Evolutionary conservation across 78 protist species (phyloP), one percentile per base, ranked within the genome.

Genomic region (Dictyostelium purpureum): DNA sequence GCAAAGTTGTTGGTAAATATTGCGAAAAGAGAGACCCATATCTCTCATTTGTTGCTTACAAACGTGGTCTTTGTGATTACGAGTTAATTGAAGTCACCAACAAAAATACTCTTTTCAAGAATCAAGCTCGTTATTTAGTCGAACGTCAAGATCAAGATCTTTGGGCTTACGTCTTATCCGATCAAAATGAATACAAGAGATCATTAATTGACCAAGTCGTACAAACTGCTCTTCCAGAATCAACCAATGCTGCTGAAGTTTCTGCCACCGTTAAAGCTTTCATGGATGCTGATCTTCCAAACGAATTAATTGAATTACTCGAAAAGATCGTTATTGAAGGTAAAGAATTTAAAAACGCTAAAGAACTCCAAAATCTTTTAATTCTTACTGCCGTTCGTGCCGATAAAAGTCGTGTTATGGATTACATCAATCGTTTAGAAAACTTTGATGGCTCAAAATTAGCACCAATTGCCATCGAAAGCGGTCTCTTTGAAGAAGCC

Each of bases 1-100:
- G 93, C 38, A 56, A 59, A 43, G 98, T 96, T 1, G 99, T 98
- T 75, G 99, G 99, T 52, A 79, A 61, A 67, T 96, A 96, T 94
- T 99, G 99, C 91, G 99, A 98, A 96, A 98, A 98, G 96, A 95
- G 99, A 42, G 99, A 99, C 92, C 99, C 99, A 61, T 95, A 96
- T 77, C 96, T 98, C 40, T 98, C 99, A 35, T 89, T 96, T 79
- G 87, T 97, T 43, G 97, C 97, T 52, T 97, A 97, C 97, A 93
- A 96, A 93, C 90, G 96, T 21, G 98, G 97, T 88, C 33, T 28
- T 21, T 99, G 99, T 95, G 99, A 99, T 92, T 87, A 74, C 40
- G 99, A 99, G 88, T 91, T 99, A 59, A 77, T 99, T 57, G 98
- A 89, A 40, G 98, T 99, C 77, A 96, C 99, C 94, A 96, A 98